phyloP scores from a whole-genome alignment of 1,139 yeast genomes.

The Arxiozyma heterogenica region DNA sequence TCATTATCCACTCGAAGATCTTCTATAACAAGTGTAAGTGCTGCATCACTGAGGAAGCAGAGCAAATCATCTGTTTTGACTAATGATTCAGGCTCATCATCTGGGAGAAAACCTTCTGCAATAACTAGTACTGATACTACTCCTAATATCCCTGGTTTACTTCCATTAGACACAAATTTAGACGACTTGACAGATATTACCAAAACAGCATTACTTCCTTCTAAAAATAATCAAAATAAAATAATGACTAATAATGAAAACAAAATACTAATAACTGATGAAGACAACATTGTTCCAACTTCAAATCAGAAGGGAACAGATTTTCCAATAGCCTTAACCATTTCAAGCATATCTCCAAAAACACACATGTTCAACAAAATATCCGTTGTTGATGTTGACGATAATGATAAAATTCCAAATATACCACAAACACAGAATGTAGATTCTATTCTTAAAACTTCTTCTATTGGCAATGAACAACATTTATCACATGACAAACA shows the following conservation, averaged over 20 bases:
- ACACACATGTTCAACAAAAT: neutral
- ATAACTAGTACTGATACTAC: neutral
- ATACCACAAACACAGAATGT: neutral
- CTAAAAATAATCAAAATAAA: neutral
- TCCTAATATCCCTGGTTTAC: slow-evolving; percentile 9
- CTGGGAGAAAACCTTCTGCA: neutral
- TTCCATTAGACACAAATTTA: slow-evolving; percentile 25
- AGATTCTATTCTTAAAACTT: neutral
- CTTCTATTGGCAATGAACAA: neutral
- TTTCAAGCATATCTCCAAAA: neutral
- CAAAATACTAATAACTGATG: neutral
- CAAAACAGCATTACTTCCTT: slow-evolving; percentile 9
- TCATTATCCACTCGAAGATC: neutral
- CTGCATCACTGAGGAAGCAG: neutral
- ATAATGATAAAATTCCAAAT: neutral
- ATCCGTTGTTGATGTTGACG: neutral
- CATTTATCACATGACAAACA: neutral
- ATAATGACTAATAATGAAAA: neutral
- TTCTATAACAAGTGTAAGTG: neutral
- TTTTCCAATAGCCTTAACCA: neutral
- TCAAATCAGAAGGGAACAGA: neutral
- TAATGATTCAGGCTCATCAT: neutral
- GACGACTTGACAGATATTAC: slow-evolving; percentile 28
- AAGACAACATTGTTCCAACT: neutral
- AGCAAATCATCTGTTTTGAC: neutral